Evolutionary conservation across 2,329 filamentous ascomycete species (phyloP).

Genomic region (Sphaerulina vaccinii): DNA sequence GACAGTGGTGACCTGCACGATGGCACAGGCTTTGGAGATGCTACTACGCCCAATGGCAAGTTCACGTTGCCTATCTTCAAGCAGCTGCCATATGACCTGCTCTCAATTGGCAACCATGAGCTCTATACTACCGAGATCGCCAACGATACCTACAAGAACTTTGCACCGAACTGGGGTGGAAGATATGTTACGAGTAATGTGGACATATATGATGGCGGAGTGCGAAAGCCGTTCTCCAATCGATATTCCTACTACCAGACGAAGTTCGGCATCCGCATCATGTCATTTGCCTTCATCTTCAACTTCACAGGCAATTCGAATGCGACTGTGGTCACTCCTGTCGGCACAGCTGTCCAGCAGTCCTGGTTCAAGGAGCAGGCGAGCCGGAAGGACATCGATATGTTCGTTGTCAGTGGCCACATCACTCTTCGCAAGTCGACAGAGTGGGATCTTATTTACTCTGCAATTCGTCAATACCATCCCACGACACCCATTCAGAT

Average conservation of each 20-base stretch:
- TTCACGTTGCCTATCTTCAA: constrained; percentile 55
- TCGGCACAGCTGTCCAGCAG: constrained; percentile 53
- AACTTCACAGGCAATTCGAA: constrained; percentile 59
- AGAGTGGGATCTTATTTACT: constrained; percentile 52
- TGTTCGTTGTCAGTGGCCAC: constrained; percentile 65
- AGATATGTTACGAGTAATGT: constrained; percentile 56
- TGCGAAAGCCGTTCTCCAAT: constrained; percentile 41
- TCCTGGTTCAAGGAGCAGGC: constrained; percentile 62
- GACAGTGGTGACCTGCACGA: constrained; percentile 68
- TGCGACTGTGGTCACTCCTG: constrained; percentile 59
- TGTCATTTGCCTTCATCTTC: constrained; percentile 54
- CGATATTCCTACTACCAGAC: constrained; percentile 52
- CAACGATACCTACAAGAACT: constrained; percentile 60
- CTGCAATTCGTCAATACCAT: constrained; percentile 58
- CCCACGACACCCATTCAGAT: constrained; percentile 62
- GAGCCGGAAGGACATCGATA: constrained; percentile 57
- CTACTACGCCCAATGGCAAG: constrained; percentile 56
- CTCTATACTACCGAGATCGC: constrained; percentile 62
- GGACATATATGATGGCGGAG: constrained; percentile 40
- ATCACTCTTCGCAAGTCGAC: constrained; percentile 53
- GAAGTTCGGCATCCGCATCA: constrained; percentile 49
- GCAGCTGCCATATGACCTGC: constrained; percentile 47
- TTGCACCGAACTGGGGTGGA: constrained; percentile 58
- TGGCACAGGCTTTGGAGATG: constrained; percentile 55
- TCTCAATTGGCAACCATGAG: constrained; percentile 64